Base-by-base conservation (phyloP, 2,329 filamentous ascomycete species). In the Verticillium dahliae region DNA sequence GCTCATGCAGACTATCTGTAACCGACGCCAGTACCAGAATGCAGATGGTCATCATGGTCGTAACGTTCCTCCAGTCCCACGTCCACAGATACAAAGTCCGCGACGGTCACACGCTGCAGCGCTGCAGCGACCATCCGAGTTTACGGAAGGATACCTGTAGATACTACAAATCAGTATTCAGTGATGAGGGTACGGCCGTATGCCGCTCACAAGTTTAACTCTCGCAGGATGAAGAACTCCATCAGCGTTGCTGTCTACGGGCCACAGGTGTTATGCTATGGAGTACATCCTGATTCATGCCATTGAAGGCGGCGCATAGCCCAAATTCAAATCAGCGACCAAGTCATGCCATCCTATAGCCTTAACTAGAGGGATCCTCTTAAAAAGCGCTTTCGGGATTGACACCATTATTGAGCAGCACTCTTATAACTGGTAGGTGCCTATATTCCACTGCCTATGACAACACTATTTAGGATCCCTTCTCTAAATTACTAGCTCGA, bases 381-480 rank as follows among this genome's bases (percentile, higher is more conserved):
- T n/a, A 22, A 50, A 50, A n/a, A 50, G 41, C 41, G 41, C 41
- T 50, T 50, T 50, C 41, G 41, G 41, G 41, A n/a, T 50, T 50
- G 41, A n/a, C 41, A 50, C 41, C 41, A 7, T 9, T 50, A n/a
- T 50, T 50, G 41, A 68, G 59, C 34, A 69, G 65, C n/a, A 58
- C 60, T 35, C 63, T 60, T 1, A 73, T 66, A 27, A 71, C 65
- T 3, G 61, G 45, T 13, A 61, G 65, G 62, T 75, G 74, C 0
- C 73, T 71, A 60, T 75, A 75, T 37, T 66, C 70, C 27, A 71
- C 69, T 35, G 74, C 73, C 70, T 69, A 75, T 52, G 69, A 72
- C 31, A 77, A 64, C 41, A 70, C 66, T 11, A 68, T 74, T 31
- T 69, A 65, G 41, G 72, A 71, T 22, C 41, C 41, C 41, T 50